Percentiles rank a stretch among this genome's conserved stretches.
These are phyloP conservation scores for Anethum foeniculum DNA, from an alignment of 140 eudicot species.

Conservation along the genomic window DNA sequence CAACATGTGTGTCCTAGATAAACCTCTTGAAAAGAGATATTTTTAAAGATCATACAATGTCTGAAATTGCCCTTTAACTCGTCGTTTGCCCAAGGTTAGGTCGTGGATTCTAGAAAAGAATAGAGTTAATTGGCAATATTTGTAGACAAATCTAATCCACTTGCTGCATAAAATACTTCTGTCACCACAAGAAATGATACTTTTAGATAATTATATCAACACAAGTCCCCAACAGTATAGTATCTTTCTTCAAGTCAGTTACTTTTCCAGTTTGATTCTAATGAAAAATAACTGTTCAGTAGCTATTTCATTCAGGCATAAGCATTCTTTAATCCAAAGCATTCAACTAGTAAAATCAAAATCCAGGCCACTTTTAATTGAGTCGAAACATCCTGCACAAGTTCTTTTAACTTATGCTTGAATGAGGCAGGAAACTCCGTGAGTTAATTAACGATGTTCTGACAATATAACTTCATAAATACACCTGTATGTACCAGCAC, in stretches of 20 bases:
- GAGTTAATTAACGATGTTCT: background rate
- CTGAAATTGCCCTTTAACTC: background rate
- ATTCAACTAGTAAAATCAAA: background rate
- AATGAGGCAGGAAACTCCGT: background rate
- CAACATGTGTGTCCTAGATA: background rate
- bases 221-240: conserved; percentile 27
- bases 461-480: background rate
- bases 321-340: background rate
- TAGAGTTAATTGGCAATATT: conserved; percentile 19
- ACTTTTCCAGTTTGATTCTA: background rate
- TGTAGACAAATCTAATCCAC: conserved; percentile 19
- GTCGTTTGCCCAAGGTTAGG: background rate
- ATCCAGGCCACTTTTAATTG: background rate
- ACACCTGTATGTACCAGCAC: background rate
- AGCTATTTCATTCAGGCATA: background rate
- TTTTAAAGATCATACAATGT: background rate
- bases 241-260: background rate
- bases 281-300: background rate
- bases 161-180: conserved; percentile 20
- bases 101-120: conserved; percentile 19
- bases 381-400: background rate
- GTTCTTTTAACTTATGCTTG: background rate
- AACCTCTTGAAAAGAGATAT: background rate
- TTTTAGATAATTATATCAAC: conserved; percentile 21
- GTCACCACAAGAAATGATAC: conserved; percentile 24